These are phyloP conservation scores for Boletales sp. DNA, from an alignment of 768 basidiomycete genomes.

Conservation along the genomic window DNA sequence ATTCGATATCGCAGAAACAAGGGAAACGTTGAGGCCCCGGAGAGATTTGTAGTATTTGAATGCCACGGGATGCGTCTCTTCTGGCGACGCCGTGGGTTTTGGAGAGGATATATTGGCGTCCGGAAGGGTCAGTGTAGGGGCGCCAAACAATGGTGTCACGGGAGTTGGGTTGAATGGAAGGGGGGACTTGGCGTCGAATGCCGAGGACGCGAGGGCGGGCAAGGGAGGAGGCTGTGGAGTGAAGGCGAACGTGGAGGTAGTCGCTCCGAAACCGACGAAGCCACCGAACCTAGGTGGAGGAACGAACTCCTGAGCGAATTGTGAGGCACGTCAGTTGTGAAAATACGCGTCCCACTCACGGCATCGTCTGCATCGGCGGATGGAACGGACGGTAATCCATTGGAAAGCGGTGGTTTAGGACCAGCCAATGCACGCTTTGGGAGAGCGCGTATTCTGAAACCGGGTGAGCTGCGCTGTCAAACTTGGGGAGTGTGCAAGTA, in stretches of 20 bases:
- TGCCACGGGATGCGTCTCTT: conserved; percentile 32
- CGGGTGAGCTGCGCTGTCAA: conserved; percentile 5
- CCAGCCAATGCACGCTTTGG: conserved; percentile 46
- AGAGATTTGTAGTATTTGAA: conserved; percentile 63
- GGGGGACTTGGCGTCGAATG: conserved; percentile 8
- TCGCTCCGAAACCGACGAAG: conserved; percentile 51
- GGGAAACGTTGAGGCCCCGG: conserved; percentile 70
- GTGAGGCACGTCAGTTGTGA: conserved; percentile 15
- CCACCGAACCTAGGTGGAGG: conserved; percentile 45
- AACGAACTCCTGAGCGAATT: conserved; percentile 16
- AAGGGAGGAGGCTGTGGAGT: conserved; percentile 24
- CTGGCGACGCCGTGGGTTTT: conserved; percentile 16
- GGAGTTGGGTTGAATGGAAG: conserved; percentile 9
- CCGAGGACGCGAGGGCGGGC: conserved; percentile 10
- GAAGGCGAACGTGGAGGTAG: conserved; percentile 40
- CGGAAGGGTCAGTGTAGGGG: neutral
- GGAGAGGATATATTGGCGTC: conserved; percentile 29
- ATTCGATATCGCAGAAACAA: conserved; percentile 54
- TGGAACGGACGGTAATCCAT: conserved; percentile 23
- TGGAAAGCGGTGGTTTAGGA: conserved; percentile 21
- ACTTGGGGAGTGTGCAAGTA: neutral
- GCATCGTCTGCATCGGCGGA: conserved; percentile 20
- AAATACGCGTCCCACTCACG: conserved; percentile 22
- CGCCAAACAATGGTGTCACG: conserved; percentile 17
- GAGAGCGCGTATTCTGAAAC: conserved; percentile 57